These are phyloP conservation scores for Monosporascus sp. DNA, from an alignment of 2,329 filamentous ascomycete genomes.

Conservation along the genomic window DNA sequence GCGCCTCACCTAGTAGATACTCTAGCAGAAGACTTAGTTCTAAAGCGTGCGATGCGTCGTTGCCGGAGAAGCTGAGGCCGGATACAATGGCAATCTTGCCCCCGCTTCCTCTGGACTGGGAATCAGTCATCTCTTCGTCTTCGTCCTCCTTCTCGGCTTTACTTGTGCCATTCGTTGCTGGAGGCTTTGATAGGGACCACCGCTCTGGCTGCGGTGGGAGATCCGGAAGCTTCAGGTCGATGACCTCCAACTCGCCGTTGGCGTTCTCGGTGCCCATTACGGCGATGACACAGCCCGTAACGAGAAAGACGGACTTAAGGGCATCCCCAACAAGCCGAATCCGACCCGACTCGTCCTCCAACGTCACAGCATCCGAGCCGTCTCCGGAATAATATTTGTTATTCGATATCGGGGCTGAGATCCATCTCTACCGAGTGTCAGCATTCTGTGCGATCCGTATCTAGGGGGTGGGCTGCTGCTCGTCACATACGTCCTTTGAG, in stretches of 20 bases:
- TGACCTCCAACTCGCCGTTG: slow-evolving; percentile 86
- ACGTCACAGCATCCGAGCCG: slow-evolving; percentile 65
- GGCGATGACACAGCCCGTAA: slow-evolving; percentile 92
- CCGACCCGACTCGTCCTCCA: slow-evolving; percentile 94
- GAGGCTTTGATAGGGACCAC: slow-evolving; percentile 63
- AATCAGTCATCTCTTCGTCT: slow-evolving; percentile 55
- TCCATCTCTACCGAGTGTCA: slow-evolving; percentile 64
- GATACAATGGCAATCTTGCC: slow-evolving; percentile 79
- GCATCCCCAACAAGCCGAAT: slow-evolving; percentile 70
- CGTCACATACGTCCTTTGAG: slow-evolving; percentile 69
- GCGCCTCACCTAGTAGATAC: slow-evolving; percentile 79
- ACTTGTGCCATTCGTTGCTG: slow-evolving; percentile 15
- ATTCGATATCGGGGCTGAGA: slow-evolving; percentile 71
- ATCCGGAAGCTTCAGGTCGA: slow-evolving; percentile 86
- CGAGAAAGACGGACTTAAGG: slow-evolving; percentile 65
- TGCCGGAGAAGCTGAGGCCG: slow-evolving; percentile 77
- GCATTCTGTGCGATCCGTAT: not conserved
- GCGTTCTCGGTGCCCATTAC: slow-evolving; percentile 90
- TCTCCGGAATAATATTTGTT: slow-evolving; percentile 69
- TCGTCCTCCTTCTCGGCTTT: slow-evolving; percentile 34
- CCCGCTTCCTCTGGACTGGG: slow-evolving; percentile 26
- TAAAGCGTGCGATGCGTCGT: slow-evolving; percentile 65
- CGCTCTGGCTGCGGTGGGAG: slow-evolving; percentile 75
- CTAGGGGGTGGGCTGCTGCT: not conserved
- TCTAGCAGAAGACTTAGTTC: slow-evolving; percentile 76